Percentiles rank a stretch among this genome's conserved stretches.
Conservation (phyloP, 2,329 filamentous ascomycete genomes). For the Monosporascus sp. region DNA sequence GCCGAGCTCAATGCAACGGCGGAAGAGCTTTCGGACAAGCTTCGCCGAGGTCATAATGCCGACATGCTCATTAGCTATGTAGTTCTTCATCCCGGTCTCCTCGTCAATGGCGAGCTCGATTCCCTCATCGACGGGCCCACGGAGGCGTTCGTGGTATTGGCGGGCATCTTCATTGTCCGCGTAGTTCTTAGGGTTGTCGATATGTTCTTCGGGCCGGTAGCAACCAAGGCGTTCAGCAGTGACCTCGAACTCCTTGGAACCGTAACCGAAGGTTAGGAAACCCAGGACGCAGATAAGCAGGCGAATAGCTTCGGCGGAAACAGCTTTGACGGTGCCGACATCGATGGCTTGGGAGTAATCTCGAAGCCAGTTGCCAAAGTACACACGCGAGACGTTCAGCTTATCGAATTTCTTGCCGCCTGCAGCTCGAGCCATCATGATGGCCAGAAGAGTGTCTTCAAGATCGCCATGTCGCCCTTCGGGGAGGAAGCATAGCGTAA, state of each 20-base stretch:
- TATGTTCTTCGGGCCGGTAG: conserved; percentile 79
- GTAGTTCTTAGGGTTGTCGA: conserved; percentile 76
- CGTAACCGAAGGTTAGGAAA: conserved; percentile 83
- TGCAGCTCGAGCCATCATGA: conserved; percentile 51
- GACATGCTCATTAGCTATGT: conserved; percentile 79
- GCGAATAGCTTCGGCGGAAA: conserved; percentile 85
- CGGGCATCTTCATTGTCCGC: conserved; percentile 83
- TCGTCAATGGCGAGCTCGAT: conserved; percentile 75
- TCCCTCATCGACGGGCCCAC: conserved; percentile 73
- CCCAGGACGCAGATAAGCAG: conserved; percentile 84
- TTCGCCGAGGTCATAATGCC: conserved; percentile 77
- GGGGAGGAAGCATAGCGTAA: conserved; percentile 6
- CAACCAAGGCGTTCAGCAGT: conserved; percentile 72
- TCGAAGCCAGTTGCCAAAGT: conserved; percentile 92
- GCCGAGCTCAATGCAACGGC: conserved; percentile 71
- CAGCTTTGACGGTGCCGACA: conserved; percentile 84
- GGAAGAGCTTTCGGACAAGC: conserved; percentile 70
- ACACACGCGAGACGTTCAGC: conserved; percentile 80
- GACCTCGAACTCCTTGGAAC: conserved; percentile 79
- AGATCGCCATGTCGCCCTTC: conserved; percentile 83
- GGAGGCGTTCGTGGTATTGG: conserved; percentile 73
- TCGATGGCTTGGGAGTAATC: conserved; percentile 95
- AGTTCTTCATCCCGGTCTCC: conserved; percentile 79
- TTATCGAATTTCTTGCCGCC: conserved; percentile 78
- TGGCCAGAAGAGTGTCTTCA: conserved; percentile 77